Percentiles rank a stretch among this genome's conserved stretches.
Conservation (phyloP, 352 stramenopile species). For the Pythium sp. region DNA sequence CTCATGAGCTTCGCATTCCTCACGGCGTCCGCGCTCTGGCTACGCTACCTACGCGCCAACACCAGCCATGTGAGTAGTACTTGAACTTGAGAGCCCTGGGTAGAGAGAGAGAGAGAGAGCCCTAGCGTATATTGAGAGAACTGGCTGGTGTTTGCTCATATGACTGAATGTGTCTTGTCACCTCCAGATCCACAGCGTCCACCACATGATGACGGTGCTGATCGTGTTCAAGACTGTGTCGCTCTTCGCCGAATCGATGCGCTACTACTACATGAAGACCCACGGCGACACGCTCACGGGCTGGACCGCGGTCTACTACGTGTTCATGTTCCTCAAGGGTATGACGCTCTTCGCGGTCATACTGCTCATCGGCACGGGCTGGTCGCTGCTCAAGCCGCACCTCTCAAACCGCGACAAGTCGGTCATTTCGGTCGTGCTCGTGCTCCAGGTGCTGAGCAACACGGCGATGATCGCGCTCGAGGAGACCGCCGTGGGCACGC, state of each 20-base stretch:
- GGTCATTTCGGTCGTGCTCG: slow-evolving; percentile 92
- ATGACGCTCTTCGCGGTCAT: slow-evolving; percentile 97
- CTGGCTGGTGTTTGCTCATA: neutral
- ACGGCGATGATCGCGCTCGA: slow-evolving; percentile 89
- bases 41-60: slow-evolving; percentile 55
- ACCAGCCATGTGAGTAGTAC: slow-evolving; percentile 58
- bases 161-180: neutral
- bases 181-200: slow-evolving; percentile 88
- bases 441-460: slow-evolving; percentile 94
- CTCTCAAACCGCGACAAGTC: slow-evolving; percentile 92
- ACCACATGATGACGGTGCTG: slow-evolving; percentile 95
- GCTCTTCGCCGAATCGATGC: slow-evolving; percentile 93
- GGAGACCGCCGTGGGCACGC: slow-evolving; percentile 77
- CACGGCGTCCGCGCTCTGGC: slow-evolving; percentile 53
- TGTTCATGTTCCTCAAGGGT: slow-evolving; percentile 94
- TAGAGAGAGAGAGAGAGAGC: too few species aligned
- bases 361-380: slow-evolving; percentile 96
- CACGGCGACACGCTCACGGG: slow-evolving; percentile 91
- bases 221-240: slow-evolving; percentile 91
- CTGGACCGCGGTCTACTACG: slow-evolving; percentile 94
- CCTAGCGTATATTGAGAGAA: neutral
- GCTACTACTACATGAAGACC: slow-evolving; percentile 95
- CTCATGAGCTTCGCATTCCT: slow-evolving; percentile 75
- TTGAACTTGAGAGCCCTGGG: neutral
- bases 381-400: slow-evolving; percentile 96